Conservation (phyloP, 2,329 filamentous ascomycete genomes). For the Falciphora oryzae region DNA sequence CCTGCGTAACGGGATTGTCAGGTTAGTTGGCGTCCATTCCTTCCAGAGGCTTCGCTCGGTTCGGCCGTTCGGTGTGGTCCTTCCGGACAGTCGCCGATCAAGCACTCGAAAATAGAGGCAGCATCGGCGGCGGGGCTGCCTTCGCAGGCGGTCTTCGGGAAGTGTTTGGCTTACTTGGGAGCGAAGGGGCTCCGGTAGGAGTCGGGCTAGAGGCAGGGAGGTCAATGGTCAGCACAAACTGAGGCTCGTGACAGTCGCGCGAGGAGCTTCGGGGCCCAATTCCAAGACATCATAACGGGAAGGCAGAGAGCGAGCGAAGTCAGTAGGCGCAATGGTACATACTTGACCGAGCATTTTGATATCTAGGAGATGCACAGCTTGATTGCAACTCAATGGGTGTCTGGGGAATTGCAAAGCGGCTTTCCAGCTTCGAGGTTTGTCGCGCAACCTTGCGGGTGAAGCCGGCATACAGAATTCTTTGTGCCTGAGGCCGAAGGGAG, state of each 20-base stretch:
- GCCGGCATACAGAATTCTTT: conserved; percentile 8
- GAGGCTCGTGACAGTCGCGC: neutral
- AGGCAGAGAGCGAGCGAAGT: neutral
- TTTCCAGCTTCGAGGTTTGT: conserved; percentile 2
- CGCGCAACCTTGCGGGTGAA: conserved; percentile 7
- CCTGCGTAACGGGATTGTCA: conserved; percentile 29
- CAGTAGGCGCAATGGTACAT: conserved; percentile 14
- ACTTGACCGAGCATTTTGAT: conserved; percentile 25
- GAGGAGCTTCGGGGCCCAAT: neutral
- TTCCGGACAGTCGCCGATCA: neutral
- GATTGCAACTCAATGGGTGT: conserved; percentile 13
- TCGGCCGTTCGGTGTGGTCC: neutral
- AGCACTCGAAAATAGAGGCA: neutral
- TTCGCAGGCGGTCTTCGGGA: neutral
- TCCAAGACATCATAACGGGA: neutral
- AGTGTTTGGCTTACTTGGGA: conserved; percentile 52
- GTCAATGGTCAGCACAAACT: neutral
- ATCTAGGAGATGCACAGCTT: conserved; percentile 7
- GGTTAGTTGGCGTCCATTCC: neutral
- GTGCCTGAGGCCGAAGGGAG: neutral
- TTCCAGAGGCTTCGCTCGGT: neutral
- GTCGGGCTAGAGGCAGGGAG: neutral
- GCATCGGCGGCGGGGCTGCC: neutral
- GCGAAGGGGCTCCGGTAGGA: conserved; percentile 2
- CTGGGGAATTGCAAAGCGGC: neutral